Evolutionary conservation across 1,284 basidiomycete genomes (phyloP).

Genomic region (Thecaphora thlaspeos): DNA sequence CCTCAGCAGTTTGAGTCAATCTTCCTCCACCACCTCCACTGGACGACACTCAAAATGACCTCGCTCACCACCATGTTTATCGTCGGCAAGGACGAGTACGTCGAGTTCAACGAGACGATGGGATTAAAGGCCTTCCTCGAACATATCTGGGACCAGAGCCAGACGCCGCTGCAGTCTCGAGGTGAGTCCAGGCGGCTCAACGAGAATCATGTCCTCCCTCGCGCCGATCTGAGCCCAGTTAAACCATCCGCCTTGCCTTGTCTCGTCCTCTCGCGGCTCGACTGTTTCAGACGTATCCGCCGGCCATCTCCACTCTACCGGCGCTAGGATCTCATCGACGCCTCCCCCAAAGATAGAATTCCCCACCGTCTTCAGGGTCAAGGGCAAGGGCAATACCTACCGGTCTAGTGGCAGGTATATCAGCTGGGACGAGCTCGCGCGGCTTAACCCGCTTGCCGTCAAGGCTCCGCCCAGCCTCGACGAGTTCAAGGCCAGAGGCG

Average conservation of each 20-base stretch:
- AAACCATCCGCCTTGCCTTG: too few species aligned
- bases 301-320: slow-evolving; percentile 20
- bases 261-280: too few species aligned
- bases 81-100: slow-evolving; percentile 39
- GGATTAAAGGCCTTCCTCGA: slow-evolving; percentile 37
- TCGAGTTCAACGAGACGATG: slow-evolving; percentile 39
- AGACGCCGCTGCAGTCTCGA: slow-evolving; percentile 16
- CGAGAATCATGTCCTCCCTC: too few species aligned
- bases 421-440: slow-evolving; percentile 32
- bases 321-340: slow-evolving; percentile 23
- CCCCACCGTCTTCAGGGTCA: slow-evolving; percentile 25
- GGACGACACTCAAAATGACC: slow-evolving; percentile 20
- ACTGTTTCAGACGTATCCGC: slow-evolving; percentile 14
- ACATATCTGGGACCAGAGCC: slow-evolving; percentile 35
- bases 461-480: slow-evolving; percentile 21
- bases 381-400: slow-evolving; percentile 36
- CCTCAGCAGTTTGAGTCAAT: too few species aligned
- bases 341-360: slow-evolving; percentile 34
- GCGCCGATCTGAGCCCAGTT: too few species aligned
- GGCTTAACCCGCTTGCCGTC: slow-evolving; percentile 33
- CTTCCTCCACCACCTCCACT: too few species aligned
- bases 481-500: slow-evolving; percentile 10
- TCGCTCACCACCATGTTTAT: slow-evolving; percentile 42
- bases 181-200: too few species aligned
- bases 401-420: slow-evolving; percentile 29